These are phyloP conservation scores for Candida neerlandica DNA, from an alignment of 1,139 yeast genomes.

Conservation along the genomic window DNA sequence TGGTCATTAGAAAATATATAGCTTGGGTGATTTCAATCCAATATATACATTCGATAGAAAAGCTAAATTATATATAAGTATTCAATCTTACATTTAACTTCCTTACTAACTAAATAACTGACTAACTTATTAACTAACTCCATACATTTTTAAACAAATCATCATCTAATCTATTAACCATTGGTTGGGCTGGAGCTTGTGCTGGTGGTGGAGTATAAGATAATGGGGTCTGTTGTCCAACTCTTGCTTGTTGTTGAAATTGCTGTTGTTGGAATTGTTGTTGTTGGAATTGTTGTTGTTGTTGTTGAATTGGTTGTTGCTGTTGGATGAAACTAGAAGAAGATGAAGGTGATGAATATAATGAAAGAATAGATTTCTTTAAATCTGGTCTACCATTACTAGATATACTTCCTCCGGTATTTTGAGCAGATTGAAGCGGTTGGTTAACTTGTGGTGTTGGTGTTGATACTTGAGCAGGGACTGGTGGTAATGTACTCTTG, in stretches of 20 bases:
- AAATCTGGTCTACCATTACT: slow-evolving; percentile 57
- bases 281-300: slow-evolving; percentile 5
- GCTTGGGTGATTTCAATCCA: background rate
- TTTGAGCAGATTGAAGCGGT: slow-evolving; percentile 30
- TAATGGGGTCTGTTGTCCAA: background rate
- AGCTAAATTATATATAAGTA: background rate
- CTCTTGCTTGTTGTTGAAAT: slow-evolving; percentile 1
- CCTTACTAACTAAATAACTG: background rate
- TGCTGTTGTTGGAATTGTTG: slow-evolving; percentile 8
- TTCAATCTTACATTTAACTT: background rate
- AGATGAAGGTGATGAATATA: slow-evolving; percentile 73
- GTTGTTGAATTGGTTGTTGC: slow-evolving; percentile 17
- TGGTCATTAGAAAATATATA: slow-evolving; percentile 54
- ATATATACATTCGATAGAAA: background rate
- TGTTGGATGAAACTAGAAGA: slow-evolving; percentile 37
- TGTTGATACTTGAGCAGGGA: background rate
- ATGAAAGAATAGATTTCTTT: slow-evolving; percentile 85
- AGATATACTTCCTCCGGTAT: slow-evolving; percentile 37
- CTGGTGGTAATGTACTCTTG: background rate
- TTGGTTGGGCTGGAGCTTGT: slow-evolving; percentile 9
- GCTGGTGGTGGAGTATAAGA: slow-evolving; percentile 6
- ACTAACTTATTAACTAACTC: slow-evolving; percentile 36
- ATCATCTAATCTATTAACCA: slow-evolving; percentile 34
- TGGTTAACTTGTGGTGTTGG: slow-evolving; percentile 13
- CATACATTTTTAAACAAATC: slow-evolving; percentile 61